Evolutionary conservation across 1,284 basidiomycete species (phyloP).

Genomic region (Ustilago vetiveriae): DNA sequence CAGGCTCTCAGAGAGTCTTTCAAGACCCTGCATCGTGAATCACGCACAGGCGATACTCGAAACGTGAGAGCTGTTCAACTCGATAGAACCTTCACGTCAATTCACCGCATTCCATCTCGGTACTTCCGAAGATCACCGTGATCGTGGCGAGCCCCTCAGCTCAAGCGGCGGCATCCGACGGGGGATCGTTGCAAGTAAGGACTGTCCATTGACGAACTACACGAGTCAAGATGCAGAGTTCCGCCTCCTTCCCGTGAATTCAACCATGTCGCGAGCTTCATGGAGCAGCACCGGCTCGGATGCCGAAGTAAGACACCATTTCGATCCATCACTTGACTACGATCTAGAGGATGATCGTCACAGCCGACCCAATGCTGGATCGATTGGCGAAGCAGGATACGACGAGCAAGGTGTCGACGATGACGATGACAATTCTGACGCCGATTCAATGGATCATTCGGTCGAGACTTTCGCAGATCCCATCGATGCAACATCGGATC

Average conservation of each 20-base stretch:
- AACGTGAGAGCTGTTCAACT: too few relatives aligned
- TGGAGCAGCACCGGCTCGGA: slow-evolving; percentile 31
- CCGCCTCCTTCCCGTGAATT: background rate
- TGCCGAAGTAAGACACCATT: slow-evolving; percentile 27
- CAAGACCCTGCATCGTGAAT: too few relatives aligned
- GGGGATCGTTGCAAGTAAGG: background rate
- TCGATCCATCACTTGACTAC: slow-evolving; percentile 25
- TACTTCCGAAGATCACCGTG: too few relatives aligned
- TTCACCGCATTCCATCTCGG: too few relatives aligned
- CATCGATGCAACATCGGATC: background rate
- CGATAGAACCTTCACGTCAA: too few relatives aligned
- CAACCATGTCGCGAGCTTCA: slow-evolving; percentile 28
- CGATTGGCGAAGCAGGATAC: too few relatives aligned
- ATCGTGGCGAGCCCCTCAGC: background rate
- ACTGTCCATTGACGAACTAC: background rate
- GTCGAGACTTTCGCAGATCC: slow-evolving; percentile 1
- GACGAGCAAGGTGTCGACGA: background rate
- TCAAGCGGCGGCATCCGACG: background rate
- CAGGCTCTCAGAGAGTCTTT: too few relatives aligned
- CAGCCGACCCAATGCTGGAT: too few relatives aligned
- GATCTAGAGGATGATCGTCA: too few relatives aligned
- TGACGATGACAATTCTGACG: background rate
- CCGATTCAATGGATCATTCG: background rate
- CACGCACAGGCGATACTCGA: too few relatives aligned
- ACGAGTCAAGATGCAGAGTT: background rate